Evolutionary conservation across 1,284 basidiomycete species (phyloP).

Genomic region (Leccinum fuscescens): DNA sequence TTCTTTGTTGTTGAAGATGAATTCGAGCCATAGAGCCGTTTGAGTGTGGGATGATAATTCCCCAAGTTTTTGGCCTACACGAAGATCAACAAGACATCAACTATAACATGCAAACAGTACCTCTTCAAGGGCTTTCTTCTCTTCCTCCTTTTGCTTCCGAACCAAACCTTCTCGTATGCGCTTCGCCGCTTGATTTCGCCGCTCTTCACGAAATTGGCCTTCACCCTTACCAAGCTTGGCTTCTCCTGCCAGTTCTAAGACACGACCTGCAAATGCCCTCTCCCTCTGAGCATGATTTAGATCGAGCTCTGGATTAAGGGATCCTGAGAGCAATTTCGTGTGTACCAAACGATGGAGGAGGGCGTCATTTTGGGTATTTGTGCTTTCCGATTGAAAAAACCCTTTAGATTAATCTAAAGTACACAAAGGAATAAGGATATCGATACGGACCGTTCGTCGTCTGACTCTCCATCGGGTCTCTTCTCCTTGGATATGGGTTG

Average conservation of each 20-base stretch:
- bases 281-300: conserved; percentile 62
- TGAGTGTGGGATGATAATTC: conserved; percentile 76
- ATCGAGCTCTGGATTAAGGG: conserved; percentile 57
- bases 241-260: conserved; percentile 64
- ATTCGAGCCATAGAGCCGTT: conserved; percentile 56
- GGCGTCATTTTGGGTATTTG: conserved; percentile 72
- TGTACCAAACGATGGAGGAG: conserved; percentile 74
- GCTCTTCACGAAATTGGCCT: conserved; percentile 50
- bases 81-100: conserved; percentile 7
- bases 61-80: conserved; percentile 71
- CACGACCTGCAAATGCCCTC: conserved; percentile 70
- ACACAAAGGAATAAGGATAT: neutral
- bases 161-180: conserved; percentile 65
- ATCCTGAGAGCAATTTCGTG: conserved; percentile 72
- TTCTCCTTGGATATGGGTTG: conserved; percentile 31
- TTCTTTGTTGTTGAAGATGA: conserved; percentile 31
- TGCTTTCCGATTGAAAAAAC: conserved; percentile 39
- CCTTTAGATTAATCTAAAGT: neutral
- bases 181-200: conserved; percentile 67
- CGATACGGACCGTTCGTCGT: conserved; percentile 27
- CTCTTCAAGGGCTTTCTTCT: conserved; percentile 59
- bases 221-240: conserved; percentile 74
- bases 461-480: conserved; percentile 50
- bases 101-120: conserved; percentile 35
- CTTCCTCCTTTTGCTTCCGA: conserved; percentile 57